Base-by-base conservation (phyloP, 169 alveolate genomes). In the Cryptosporidium sp. region DNA sequence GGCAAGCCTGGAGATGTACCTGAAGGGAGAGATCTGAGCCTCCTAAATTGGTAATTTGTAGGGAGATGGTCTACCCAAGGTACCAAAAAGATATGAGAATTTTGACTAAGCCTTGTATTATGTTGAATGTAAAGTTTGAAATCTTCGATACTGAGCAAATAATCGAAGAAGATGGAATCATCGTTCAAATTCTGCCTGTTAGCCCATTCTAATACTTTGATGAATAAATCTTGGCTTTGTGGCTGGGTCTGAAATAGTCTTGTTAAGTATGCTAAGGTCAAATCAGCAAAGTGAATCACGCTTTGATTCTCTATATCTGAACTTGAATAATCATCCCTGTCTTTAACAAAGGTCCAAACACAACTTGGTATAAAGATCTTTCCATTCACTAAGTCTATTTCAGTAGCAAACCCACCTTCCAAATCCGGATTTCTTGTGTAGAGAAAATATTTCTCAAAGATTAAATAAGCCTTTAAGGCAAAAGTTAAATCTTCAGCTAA, bases 31-130 rank as follows among this genome's bases (percentile, higher is more conserved):
- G 67, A 70, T 14, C 29, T 26, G 3, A 26, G 51, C 48, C 89
- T 60, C 48, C 89, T 80, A 37, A 80, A 65, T 6, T 31, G 39
- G 21, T 42, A 80, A 48, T 73, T 73, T 31, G 89, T 23, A 6
- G 58, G 39, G 0, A 14, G 21, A n/a, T 62, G 75, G 33, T 80
- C 75, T 26, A 80, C 89, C 89, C 89, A 80, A 23, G 89, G 89
- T 5, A 60, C 37, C 35, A 80, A 44, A 42, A 80, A 61, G 51
- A 65, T 42, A 23, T 35, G 51, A 18, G 14, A 48, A 18, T 26
- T 31, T 39, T 60, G 7, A 14, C 26, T 12, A 31, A 80, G 68
- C 37, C 9, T 26, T 1, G 65, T 80, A 18, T 80, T 80, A 7
- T 42, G 65, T 3, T 42, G 29, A 0, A 80, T 26, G 35, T 80